A percentile compares a stretch with the other conserved stretches of the same genome.
Evolutionary conservation across 1,284 basidiomycete species (phyloP).

Genomic region (Albatrellus sp.): DNA sequence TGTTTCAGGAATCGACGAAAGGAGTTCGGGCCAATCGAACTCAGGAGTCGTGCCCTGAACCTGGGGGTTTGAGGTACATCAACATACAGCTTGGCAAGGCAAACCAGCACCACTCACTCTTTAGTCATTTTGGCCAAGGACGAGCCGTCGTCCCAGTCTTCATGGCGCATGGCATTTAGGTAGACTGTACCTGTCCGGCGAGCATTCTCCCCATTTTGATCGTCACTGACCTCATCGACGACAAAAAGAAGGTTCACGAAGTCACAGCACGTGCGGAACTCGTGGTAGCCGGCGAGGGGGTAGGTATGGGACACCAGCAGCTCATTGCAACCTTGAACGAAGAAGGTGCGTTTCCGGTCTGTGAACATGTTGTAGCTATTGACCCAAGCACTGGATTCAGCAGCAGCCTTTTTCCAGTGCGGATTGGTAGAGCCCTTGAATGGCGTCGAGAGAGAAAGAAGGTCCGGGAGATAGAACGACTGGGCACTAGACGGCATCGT

Average conservation of each 20-base stretch:
- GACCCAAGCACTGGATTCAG: conserved; percentile 50
- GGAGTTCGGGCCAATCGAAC: conserved; percentile 29
- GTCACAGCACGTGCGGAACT: conserved; percentile 50
- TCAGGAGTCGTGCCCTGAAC: conserved; percentile 37
- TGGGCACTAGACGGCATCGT: conserved; percentile 19
- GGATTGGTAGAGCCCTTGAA: conserved; percentile 35
- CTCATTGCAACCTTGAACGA: conserved; percentile 47
- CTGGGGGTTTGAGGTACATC: conserved; percentile 19
- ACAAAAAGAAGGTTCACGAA: conserved; percentile 58
- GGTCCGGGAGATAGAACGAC: conserved; percentile 44
- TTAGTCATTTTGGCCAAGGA: conserved; percentile 43
- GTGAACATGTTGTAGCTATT: conserved; percentile 47
- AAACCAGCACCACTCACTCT: conserved; percentile 30
- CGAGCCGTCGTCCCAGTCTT: conserved; percentile 41
- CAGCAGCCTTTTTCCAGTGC: conserved; percentile 38
- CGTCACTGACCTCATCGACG: conserved; percentile 60
- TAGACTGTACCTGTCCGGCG: conserved; percentile 39
- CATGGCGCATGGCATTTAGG: conserved; percentile 37
- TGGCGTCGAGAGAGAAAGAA: conserved; percentile 31
- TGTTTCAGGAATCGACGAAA: conserved; percentile 38
- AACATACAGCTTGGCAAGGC: not conserved
- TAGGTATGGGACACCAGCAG: conserved; percentile 52
- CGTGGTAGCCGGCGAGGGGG: conserved; percentile 43
- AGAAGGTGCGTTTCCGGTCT: conserved; percentile 47
- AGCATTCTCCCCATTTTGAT: conserved; percentile 46